Conservation (phyloP, 352 stramenopile species). For the Pythium insidiosum region DNA sequence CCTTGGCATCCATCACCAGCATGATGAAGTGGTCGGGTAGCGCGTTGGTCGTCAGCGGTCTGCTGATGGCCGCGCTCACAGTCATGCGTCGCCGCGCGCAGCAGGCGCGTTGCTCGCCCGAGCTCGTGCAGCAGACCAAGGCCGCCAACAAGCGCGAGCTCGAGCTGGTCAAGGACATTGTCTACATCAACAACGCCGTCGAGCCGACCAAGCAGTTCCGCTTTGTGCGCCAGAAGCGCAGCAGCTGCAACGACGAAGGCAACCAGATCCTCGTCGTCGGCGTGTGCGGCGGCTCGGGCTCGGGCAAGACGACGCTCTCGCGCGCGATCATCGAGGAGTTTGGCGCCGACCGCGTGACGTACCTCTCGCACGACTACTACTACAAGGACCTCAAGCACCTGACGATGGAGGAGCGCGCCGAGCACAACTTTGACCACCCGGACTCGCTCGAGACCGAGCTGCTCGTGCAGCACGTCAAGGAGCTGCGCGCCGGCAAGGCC, state of each 20-base stretch:
- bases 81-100: slow-evolving; percentile 39
- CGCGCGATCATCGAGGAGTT: slow-evolving; percentile 86
- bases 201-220: slow-evolving; percentile 32
- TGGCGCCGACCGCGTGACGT: slow-evolving; percentile 85
- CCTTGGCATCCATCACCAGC: not conserved
- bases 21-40: slow-evolving; percentile 7
- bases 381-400: slow-evolving; percentile 92
- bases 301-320: slow-evolving; percentile 90
- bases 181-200: slow-evolving; percentile 77
- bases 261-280: slow-evolving; percentile 90
- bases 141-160: slow-evolving; percentile 51
- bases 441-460: slow-evolving; percentile 94
- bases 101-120: slow-evolving; percentile 17
- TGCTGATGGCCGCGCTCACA: slow-evolving; percentile 37
- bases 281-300: slow-evolving; percentile 88
- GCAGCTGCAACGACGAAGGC: slow-evolving; percentile 38
- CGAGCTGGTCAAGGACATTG: slow-evolving; percentile 77
- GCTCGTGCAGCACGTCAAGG: slow-evolving; percentile 86
- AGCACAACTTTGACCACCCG: slow-evolving; percentile 98
- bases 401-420: slow-evolving; percentile 78
- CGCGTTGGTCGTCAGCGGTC: slow-evolving; percentile 26
- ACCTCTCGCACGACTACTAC: slow-evolving; percentile 96
- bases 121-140: slow-evolving; percentile 31
- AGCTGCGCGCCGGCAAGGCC: slow-evolving; percentile 81
- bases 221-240: slow-evolving; percentile 23